Evolutionary conservation across 83 land plant genomes (phyloP).

Genomic region (Picea abies): DNA sequence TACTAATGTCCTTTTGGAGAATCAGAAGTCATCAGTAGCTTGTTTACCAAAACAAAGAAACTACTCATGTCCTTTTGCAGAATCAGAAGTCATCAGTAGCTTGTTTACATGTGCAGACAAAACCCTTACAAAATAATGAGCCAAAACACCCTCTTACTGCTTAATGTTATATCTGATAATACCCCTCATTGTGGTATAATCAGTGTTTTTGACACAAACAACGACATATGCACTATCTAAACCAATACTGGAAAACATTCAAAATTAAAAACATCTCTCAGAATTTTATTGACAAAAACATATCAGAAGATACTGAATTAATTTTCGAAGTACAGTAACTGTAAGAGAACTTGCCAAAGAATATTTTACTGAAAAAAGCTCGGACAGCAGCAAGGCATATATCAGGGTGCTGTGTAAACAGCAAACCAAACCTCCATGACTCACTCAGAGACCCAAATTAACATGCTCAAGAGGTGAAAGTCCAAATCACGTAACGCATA

Average conservation of each 20-base stretch:
- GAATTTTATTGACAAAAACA: neutral
- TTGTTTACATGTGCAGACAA: neutral
- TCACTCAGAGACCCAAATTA: neutral
- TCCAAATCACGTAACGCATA: slow-evolving; percentile 5
- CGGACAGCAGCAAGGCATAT: neutral
- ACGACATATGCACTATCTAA: neutral
- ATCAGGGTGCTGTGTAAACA: neutral
- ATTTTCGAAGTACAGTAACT: neutral
- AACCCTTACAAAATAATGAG: neutral
- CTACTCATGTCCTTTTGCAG: neutral
- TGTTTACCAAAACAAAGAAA: neutral
- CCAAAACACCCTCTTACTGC: neutral
- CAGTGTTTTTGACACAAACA: neutral
- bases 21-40: neutral
- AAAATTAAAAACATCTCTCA: neutral
- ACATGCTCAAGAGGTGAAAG: neutral
- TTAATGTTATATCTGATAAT: neutral
- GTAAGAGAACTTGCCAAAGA: neutral
- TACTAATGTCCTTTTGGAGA: neutral
- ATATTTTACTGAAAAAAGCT: neutral
- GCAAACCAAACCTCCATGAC: neutral
- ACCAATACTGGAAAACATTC: neutral
- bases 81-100: neutral
- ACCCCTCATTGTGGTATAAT: neutral
- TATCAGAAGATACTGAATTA: neutral